Evolutionary conservation across 345 rosid genomes (phyloP).

Genomic region (Linum usitatissimum): DNA sequence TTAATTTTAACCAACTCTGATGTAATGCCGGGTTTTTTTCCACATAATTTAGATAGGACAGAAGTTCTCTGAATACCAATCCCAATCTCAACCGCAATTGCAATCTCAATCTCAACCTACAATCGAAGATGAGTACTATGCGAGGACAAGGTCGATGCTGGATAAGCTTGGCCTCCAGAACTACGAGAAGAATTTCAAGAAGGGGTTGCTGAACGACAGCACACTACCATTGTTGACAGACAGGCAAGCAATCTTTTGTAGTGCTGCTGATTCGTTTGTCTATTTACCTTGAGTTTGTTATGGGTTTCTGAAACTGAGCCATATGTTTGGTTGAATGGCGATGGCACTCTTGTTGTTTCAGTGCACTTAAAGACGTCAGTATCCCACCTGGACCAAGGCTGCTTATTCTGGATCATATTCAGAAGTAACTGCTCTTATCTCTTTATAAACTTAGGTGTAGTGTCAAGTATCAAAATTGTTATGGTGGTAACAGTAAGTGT

Average conservation of each 20-base stretch:
- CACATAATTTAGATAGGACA: conserved; percentile 49
- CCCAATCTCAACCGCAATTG: too few species aligned
- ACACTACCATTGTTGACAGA: conserved; percentile 86
- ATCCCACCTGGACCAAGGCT: conserved; percentile 98
- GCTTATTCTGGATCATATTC: conserved; percentile 70
- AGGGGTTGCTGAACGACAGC: conserved; percentile 66
- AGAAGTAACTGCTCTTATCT: conserved; percentile 33
- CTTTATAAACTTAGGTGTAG: too few species aligned
- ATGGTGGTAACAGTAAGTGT: background rate
- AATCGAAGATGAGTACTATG: conserved; percentile 44
- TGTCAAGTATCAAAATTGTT: too few species aligned
- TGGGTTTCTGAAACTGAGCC: background rate
- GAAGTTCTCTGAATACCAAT: conserved; percentile 24
- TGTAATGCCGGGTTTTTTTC: conserved; percentile 3
- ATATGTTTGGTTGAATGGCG: conserved; percentile 1
- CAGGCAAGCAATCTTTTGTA: conserved; percentile 37
- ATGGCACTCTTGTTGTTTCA: conserved; percentile 18
- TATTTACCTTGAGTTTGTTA: background rate
- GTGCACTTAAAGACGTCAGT: conserved; percentile 82
- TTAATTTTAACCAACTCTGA: conserved; percentile 4
- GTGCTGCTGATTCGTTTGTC: too few species aligned
- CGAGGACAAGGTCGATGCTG: conserved; percentile 50
- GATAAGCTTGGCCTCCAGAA: conserved; percentile 68
- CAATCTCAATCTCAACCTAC: conserved; percentile 31
- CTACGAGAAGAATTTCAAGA: conserved; percentile 86